A percentile compares a stretch with the other conserved stretches of the same genome.
Conservation (phyloP, 2,329 filamentous ascomycete genomes). For the Aaosphaeria arxii region DNA sequence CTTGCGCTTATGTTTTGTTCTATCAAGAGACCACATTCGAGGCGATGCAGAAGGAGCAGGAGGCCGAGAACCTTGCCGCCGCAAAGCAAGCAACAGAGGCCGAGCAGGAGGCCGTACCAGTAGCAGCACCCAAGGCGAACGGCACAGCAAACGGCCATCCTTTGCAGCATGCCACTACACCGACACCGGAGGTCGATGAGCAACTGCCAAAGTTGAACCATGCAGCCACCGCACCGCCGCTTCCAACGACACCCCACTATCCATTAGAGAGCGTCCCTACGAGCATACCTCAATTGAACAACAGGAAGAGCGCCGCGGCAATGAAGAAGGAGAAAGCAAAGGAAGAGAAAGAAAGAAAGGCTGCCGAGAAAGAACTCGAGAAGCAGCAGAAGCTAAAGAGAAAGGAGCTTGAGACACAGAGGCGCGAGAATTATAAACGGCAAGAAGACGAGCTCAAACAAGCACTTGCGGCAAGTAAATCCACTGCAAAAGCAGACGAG, state of each 20-base stretch:
- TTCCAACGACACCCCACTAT: slow-evolving; percentile 13
- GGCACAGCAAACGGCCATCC: slow-evolving; percentile 36
- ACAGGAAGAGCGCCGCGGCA: slow-evolving; percentile 28
- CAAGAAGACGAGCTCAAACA: slow-evolving; percentile 62
- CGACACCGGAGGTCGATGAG: slow-evolving; percentile 43
- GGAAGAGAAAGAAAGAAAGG: slow-evolving; percentile 59
- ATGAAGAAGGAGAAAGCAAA: slow-evolving; percentile 58
- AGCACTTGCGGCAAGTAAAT: slow-evolving; percentile 65
- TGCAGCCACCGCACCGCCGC: slow-evolving; percentile 57
- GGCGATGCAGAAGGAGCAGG: slow-evolving; percentile 72
- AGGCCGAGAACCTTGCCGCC: slow-evolving; percentile 64
- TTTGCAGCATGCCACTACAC: slow-evolving; percentile 32
- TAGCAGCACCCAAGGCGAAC: slow-evolving; percentile 52
- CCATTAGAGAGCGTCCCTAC: slow-evolving; percentile 32
- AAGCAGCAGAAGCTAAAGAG: slow-evolving; percentile 44
- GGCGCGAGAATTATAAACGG: slow-evolving; percentile 56
- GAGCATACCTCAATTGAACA: slow-evolving; percentile 32
- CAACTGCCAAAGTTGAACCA: slow-evolving; percentile 62
- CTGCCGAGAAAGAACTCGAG: slow-evolving; percentile 54
- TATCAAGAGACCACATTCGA: slow-evolving; percentile 86
- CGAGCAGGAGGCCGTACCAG: slow-evolving; percentile 58
- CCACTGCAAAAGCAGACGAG: slow-evolving; percentile 52
- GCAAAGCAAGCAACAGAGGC: slow-evolving; percentile 36
- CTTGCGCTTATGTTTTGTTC: slow-evolving; percentile 94
- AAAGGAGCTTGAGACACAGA: slow-evolving; percentile 49